Evolutionary conservation across 768 basidiomycete species (phyloP), one percentile per base, ranked within the genome.

Genomic region (Tephrocybe sp.): DNA sequence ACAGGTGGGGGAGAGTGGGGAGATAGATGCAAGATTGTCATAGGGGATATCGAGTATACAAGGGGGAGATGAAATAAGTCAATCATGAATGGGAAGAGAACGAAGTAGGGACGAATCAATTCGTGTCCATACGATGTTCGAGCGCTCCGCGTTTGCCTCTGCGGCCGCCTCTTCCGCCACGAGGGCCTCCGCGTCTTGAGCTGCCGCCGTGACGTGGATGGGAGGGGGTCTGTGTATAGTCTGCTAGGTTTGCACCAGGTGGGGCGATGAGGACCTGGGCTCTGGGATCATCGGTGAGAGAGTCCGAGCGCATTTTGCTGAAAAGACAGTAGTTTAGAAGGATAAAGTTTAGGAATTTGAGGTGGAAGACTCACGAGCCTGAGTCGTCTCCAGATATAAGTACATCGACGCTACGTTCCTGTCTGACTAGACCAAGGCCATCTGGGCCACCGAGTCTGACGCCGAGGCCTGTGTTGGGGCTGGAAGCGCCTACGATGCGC

Each of bases 231-330:
- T 73, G 76, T 1, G 62, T 64, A 58, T 85, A 80, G 3, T 78
- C 77, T 30, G 76, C 73, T 0, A 79, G 73, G 52, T 87, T 72
- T 4, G 80, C 65, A 7, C 86, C 86, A 11, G 86, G 87, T 0
- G 87, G 87, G 23, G 83, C 82, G 23, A 87, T 65, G 17, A 89
- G 71, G 0, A 91, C 77, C 11, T 78, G 74, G 4, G 88, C 87
- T 22, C 88, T 81, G n/a, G 85, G 78, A 52, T 79, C 79, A 17
- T 70, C 69, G 26, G 73, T 72, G 43, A 92, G 75, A 1, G 81
- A 81, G 63, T 94, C 91, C 2, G 91, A 92, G 47, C 91, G 87
- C 75, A 94, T 75, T 80, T 92, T 93, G 53, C 91, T 92, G 59
- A 4, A 52, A 50, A n/a, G 2, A 16, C 5, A n/a, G 14, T 53